A percentile compares a stretch with the other conserved stretches of the same genome.
These are phyloP conservation scores for Russula emetica DNA, from an alignment of 768 basidiomycete genomes.

Conservation along the genomic window DNA sequence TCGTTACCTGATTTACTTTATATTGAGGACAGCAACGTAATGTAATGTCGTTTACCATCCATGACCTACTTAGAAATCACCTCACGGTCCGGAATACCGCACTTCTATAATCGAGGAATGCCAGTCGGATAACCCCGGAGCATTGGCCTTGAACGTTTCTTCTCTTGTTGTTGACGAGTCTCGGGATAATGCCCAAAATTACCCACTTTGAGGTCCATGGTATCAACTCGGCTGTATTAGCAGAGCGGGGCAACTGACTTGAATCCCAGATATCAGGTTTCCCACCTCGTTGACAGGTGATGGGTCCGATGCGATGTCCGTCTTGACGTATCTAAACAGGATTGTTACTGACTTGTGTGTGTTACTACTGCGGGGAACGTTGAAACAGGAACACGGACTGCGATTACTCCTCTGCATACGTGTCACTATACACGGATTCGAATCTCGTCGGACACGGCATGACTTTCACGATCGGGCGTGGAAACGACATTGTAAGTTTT, in stretches of 20 bases:
- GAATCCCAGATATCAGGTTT: slow-evolving; percentile 72
- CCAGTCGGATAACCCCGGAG: too few species aligned
- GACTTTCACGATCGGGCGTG: slow-evolving; percentile 93
- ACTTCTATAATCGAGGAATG: background rate
- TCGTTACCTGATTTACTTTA: background rate
- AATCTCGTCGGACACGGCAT: slow-evolving; percentile 84
- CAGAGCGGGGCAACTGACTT: background rate
- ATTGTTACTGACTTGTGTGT: background rate
- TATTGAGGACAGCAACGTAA: background rate
- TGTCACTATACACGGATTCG: slow-evolving; percentile 66
- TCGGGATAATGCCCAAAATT: slow-evolving; percentile 41
- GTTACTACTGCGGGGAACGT: background rate
- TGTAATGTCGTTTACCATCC: too few species aligned
- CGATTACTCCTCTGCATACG: slow-evolving; percentile 93
- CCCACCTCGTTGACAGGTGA: slow-evolving; percentile 88
- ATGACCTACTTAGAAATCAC: too few species aligned
- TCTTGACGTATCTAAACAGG: slow-evolving; percentile 1
- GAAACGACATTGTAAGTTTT: slow-evolving; percentile 77
- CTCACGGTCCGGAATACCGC: background rate
- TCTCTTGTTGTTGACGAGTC: background rate
- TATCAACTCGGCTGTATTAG: slow-evolving; percentile 26
- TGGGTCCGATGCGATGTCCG: slow-evolving; percentile 89
- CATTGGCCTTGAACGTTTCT: too few species aligned
- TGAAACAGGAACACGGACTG: slow-evolving; percentile 81
- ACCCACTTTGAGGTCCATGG: slow-evolving; percentile 58